Percentiles rank a stretch among this genome's conserved stretches.
Evolutionary conservation across 345 rosid species (phyloP).

Genomic region (Hibiscus trionum): DNA sequence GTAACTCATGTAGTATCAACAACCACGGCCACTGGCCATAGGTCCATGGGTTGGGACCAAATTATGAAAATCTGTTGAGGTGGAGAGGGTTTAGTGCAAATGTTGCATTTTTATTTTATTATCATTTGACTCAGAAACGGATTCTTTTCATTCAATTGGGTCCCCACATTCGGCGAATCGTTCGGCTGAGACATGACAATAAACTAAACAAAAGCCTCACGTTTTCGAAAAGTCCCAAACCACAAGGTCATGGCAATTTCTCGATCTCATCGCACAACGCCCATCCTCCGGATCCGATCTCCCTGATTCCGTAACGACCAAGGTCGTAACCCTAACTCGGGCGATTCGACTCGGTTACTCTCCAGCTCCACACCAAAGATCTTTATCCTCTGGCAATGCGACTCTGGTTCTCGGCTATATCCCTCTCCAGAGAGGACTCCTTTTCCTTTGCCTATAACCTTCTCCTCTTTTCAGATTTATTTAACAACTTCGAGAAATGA

Average conservation of each 20-base stretch:
- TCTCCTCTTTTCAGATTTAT: slow-evolving; percentile 9
- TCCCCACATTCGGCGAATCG: slow-evolving; percentile 2
- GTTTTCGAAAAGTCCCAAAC: neutral
- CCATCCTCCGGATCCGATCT: neutral
- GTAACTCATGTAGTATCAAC: too few species aligned
- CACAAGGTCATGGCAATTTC: neutral
- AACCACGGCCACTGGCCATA: too few species aligned
- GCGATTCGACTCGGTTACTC: neutral
- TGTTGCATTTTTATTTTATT: neutral
- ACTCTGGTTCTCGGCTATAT: slow-evolving; percentile 53
- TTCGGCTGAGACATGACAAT: neutral
- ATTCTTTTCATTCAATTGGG: neutral
- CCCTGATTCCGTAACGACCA: neutral
- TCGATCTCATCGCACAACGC: neutral
- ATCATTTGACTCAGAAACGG: neutral
- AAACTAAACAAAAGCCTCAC: neutral
- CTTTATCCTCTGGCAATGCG: slow-evolving; percentile 55
- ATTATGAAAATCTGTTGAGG: too few species aligned
- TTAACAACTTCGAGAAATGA: slow-evolving; percentile 24
- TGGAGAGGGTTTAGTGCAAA: neutral
- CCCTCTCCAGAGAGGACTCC: slow-evolving; percentile 70
- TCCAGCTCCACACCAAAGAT: slow-evolving; percentile 3
- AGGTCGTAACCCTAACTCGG: slow-evolving; percentile 2
- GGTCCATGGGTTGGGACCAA: neutral
- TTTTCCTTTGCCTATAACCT: slow-evolving; percentile 12